phyloP scores from a whole-genome alignment of 352 stramenopile species.

The Pythium brachiatum region DNA sequence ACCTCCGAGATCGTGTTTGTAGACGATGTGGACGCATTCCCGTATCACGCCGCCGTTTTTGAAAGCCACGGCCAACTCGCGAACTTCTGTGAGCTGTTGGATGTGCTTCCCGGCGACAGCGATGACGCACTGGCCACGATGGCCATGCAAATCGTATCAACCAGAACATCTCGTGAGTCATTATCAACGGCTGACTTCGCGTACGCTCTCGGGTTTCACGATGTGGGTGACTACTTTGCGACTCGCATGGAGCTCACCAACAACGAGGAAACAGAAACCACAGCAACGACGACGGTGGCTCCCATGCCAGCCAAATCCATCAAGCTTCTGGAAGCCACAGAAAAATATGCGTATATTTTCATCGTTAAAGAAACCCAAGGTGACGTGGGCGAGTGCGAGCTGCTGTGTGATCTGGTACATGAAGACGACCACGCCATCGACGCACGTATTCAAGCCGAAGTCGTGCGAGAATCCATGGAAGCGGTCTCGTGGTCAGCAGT shows the following conservation, averaged over 20 bases:
- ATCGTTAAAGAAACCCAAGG: background rate
- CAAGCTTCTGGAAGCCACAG: background rate
- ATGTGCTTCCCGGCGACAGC: background rate
- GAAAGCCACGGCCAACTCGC: constrained; percentile 8
- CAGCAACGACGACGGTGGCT: no score
- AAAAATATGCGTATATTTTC: background rate
- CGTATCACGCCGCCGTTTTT: constrained; percentile 18
- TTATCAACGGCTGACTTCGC: constrained; percentile 19
- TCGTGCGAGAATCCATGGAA: background rate
- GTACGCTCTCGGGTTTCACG: constrained; percentile 20
- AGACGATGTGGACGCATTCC: constrained; percentile 18
- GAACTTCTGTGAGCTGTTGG: constrained; percentile 3
- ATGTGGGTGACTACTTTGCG: constrained; percentile 18
- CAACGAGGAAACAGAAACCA: no score
- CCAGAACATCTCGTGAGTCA: background rate
- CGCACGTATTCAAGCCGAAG: background rate
- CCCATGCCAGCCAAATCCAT: no score
- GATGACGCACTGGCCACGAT: constrained; percentile 14
- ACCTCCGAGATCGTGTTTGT: constrained; percentile 10
- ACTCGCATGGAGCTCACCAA: background rate
- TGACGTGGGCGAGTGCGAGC: background rate
- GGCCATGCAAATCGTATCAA: constrained; percentile 2
- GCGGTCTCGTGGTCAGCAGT: background rate
- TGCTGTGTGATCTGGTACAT: background rate
- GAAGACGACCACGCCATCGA: background rate